Evolutionary conservation across 176 grass and related monocot genomes (phyloP).

Genomic region (Rhynchospora breviuscula): DNA sequence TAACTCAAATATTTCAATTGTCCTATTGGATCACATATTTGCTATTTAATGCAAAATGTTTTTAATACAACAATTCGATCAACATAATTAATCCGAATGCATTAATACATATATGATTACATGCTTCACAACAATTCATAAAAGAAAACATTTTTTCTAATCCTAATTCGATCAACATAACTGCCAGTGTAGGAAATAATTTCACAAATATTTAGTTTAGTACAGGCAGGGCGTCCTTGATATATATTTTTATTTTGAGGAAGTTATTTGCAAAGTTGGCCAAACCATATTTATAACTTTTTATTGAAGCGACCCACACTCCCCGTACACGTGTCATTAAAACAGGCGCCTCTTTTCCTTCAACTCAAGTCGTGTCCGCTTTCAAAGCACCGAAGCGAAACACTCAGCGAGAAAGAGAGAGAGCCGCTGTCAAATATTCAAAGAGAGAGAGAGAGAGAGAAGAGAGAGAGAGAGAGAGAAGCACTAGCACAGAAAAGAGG

Average conservation of each 20-base stretch:
- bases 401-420: background rate
- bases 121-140: too few species aligned
- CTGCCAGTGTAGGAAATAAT: background rate
- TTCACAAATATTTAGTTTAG: too few species aligned
- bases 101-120: too few species aligned
- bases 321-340: conserved; percentile 9
- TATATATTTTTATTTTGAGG: background rate
- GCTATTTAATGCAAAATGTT: too few species aligned
- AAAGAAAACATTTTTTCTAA: too few species aligned
- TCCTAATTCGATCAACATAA: too few species aligned
- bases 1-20: too few species aligned
- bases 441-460: background rate
- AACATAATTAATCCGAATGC: too few species aligned
- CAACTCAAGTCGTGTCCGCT: conserved; percentile 14
- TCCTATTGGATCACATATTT: too few species aligned
- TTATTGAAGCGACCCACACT: background rate
- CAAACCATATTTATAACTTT: background rate
- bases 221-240: too few species aligned
- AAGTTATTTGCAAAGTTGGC: background rate
- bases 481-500: background rate
- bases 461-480: background rate
- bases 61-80: too few species aligned
- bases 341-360: conserved; percentile 16
- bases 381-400: conserved; percentile 7
- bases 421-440: too few species aligned